These are phyloP conservation scores for Saksenaea oblongispora DNA, from an alignment of 371 early-diverging fungal genomes.

Conservation along the genomic window DNA sequence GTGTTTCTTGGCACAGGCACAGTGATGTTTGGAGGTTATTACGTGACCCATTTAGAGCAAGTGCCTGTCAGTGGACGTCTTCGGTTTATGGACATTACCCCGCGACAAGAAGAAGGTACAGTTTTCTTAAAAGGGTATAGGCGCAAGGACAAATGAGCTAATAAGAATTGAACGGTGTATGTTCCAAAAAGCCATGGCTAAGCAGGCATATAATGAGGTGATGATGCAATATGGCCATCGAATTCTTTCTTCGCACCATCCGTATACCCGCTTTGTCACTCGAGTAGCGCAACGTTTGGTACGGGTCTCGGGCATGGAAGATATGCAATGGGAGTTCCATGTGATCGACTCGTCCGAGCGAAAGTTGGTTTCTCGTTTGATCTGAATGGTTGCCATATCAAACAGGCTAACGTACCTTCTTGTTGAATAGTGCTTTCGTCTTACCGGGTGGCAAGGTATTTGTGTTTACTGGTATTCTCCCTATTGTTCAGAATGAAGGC, in stretches of 20 bases:
- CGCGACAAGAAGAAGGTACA: constrained; percentile 58
- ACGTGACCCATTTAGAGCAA: constrained; percentile 62
- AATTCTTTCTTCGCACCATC: constrained; percentile 65
- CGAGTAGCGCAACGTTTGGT: constrained; percentile 70
- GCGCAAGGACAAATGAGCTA: neutral
- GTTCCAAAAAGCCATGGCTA: constrained; percentile 49
- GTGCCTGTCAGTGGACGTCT: constrained; percentile 66
- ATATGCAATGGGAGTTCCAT: constrained; percentile 76
- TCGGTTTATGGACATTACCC: constrained; percentile 65
- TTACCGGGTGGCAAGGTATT: constrained; percentile 93
- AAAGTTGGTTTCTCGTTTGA: constrained; percentile 50
- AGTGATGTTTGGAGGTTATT: constrained; percentile 56
- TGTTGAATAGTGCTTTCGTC: constrained; percentile 77
- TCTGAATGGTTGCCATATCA: neutral
- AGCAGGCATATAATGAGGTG: constrained; percentile 69
- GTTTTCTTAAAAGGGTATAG: no score
- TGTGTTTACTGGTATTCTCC: constrained; percentile 87
- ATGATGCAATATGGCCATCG: constrained; percentile 61
- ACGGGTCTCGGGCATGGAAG: constrained; percentile 65
- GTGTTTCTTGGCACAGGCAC: constrained; percentile 43
- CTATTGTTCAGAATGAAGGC: constrained; percentile 75
- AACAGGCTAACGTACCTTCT: neutral
- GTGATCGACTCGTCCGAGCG: constrained; percentile 78
- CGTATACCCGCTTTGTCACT: constrained; percentile 59
- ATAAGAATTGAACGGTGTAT: neutral